Evolutionary conservation across 2,329 filamentous ascomycete genomes (phyloP).

Genomic region (Diaporthe helianthi): DNA sequence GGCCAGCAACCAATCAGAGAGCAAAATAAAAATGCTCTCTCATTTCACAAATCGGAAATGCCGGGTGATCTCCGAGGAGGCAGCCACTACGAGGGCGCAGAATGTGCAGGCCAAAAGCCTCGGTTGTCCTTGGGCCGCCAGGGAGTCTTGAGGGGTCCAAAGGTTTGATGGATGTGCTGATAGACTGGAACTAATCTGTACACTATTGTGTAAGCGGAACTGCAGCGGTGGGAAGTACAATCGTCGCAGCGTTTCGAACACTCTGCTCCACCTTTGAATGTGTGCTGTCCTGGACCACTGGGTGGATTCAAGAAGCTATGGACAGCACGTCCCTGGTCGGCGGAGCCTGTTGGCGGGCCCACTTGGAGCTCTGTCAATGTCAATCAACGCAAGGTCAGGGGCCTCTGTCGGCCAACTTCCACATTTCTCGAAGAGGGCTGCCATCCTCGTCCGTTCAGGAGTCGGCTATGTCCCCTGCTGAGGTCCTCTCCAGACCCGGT

Average conservation of each 20-base stretch:
- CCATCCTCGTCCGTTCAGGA: neutral
- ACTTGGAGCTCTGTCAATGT: constrained; percentile 20
- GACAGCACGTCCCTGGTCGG: constrained; percentile 27
- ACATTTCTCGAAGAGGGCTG: constrained; percentile 17
- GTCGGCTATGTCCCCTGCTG: neutral
- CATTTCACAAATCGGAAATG: constrained; percentile 29
- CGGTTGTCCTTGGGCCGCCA: neutral
- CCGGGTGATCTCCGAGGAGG: constrained; percentile 13
- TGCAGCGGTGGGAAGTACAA: neutral
- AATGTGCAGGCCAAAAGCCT: constrained; percentile 7
- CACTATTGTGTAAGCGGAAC: no score
- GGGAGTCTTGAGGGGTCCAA: neutral
- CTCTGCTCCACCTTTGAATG: constrained; percentile 12
- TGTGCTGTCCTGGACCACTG: constrained; percentile 11
- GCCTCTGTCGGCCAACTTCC: constrained; percentile 32
- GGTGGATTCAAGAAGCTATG: constrained; percentile 29
- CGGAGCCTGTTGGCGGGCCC: constrained; percentile 23
- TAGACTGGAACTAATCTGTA: neutral
- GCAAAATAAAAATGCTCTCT: neutral
- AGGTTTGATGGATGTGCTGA: neutral
- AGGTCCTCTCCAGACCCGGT: neutral
- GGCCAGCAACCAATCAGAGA: constrained; percentile 9
- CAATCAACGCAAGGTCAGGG: constrained; percentile 14
- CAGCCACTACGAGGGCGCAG: neutral
- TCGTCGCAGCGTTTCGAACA: neutral